Evolutionary conservation across 1,139 yeast genomes (phyloP).

Genomic region (Pneumocystis sp.): DNA sequence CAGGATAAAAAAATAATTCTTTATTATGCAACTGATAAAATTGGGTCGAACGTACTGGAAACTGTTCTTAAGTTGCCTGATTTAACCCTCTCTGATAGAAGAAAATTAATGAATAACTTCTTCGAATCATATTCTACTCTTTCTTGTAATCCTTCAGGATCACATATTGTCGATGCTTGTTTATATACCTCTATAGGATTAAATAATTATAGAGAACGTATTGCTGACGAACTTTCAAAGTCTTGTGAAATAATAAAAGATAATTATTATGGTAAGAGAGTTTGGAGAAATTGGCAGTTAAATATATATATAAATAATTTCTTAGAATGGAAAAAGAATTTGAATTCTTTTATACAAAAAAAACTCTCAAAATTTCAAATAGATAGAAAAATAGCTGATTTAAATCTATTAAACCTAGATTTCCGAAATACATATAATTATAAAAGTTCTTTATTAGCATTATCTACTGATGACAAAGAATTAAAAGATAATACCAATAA

Average conservation of each 20-base stretch:
- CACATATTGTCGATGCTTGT: constrained; percentile 73
- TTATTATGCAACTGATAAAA: constrained; percentile 8
- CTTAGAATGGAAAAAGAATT: constrained; percentile 8
- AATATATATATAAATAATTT: constrained; percentile 36
- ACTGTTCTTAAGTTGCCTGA: constrained; percentile 39
- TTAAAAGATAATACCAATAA: background rate
- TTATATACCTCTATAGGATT: constrained; percentile 68
- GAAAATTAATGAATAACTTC: constrained; percentile 51
- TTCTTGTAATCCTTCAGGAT: constrained; percentile 78
- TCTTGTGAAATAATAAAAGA: constrained; percentile 40
- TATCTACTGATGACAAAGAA: background rate
- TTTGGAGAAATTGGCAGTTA: constrained; percentile 91
- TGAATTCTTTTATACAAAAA: background rate
- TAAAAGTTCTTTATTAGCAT: background rate
- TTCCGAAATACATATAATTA: background rate
- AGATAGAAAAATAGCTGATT: background rate
- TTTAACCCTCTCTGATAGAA: constrained; percentile 41
- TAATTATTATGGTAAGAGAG: constrained; percentile 73
- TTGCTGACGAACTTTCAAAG: constrained; percentile 53
- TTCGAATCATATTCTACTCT: constrained; percentile 37
- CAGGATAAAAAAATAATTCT: constrained; percentile 4
- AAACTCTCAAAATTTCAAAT: background rate
- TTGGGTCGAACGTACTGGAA: constrained; percentile 26
- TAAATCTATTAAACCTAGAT: background rate
- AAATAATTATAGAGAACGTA: constrained; percentile 73